These are phyloP conservation scores for Epichloe glyceriae DNA, from an alignment of 2,329 filamentous ascomycete genomes.

Conservation along the genomic window DNA sequence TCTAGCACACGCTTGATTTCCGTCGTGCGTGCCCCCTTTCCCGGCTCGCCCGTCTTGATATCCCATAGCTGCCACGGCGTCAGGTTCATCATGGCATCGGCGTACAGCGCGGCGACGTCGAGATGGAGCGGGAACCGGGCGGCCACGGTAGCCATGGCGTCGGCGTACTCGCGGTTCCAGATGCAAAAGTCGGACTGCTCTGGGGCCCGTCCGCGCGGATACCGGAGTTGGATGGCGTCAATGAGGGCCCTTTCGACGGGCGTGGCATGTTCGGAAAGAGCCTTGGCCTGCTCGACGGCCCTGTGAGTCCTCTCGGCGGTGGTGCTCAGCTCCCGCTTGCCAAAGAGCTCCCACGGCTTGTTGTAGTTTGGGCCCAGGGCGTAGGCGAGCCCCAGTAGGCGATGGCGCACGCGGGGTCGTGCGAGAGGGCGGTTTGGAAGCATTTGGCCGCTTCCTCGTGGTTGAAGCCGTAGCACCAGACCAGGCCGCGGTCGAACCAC, in stretches of 20 bases:
- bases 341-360: slow-evolving; percentile 64
- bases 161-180: slow-evolving; percentile 23
- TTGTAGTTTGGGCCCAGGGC: slow-evolving; percentile 63
- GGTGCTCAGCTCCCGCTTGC: slow-evolving; percentile 40
- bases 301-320: slow-evolving; percentile 27
- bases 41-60: slow-evolving; percentile 20
- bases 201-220: slow-evolving; percentile 36
- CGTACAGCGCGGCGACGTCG: slow-evolving; percentile 24
- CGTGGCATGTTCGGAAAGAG: slow-evolving; percentile 8
- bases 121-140: slow-evolving; percentile 25
- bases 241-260: slow-evolving; percentile 49
- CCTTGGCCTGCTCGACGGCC: slow-evolving; percentile 17
- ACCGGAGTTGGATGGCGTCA: slow-evolving; percentile 47
- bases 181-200: slow-evolving; percentile 31
- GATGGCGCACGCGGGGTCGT: slow-evolving; percentile 44
- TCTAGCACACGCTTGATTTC: slow-evolving; percentile 23
- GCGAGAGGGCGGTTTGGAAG: slow-evolving; percentile 44
- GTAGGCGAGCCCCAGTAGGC: slow-evolving; percentile 59
- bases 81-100: slow-evolving; percentile 34
- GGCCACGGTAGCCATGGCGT: slow-evolving; percentile 26
- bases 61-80: slow-evolving; percentile 35
- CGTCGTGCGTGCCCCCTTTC: slow-evolving; percentile 17
- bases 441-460: slow-evolving; percentile 57
- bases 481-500: slow-evolving; percentile 62
- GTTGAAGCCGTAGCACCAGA: slow-evolving; percentile 66